Percentiles rank a stretch among this genome's conserved stretches.
These are phyloP conservation scores for Scedosporium boydii DNA, from an alignment of 2,329 filamentous ascomycete genomes.

Conservation along the genomic window DNA sequence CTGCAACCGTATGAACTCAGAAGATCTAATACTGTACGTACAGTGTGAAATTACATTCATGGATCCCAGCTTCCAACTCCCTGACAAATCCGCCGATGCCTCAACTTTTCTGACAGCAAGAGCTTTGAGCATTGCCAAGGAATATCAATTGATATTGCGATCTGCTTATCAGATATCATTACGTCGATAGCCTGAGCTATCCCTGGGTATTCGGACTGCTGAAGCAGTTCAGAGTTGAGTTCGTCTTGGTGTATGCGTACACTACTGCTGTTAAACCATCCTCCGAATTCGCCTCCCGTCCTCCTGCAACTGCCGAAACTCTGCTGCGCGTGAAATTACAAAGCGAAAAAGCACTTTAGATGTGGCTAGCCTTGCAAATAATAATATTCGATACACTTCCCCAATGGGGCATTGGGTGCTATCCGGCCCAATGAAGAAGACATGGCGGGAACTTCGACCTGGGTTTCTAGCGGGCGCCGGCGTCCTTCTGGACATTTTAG, in stretches of 20 bases:
- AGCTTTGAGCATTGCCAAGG: too few relatives aligned
- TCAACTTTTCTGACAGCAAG: too few relatives aligned
- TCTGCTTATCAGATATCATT: too few relatives aligned
- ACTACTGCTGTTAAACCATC: too few relatives aligned
- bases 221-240: neutral
- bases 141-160: too few relatives aligned
- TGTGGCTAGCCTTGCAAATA: neutral
- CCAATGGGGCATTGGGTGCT: neutral
- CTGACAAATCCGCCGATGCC: neutral
- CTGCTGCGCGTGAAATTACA: neutral
- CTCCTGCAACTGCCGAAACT: neutral
- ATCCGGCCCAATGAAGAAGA: neutral
- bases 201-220: too few relatives aligned
- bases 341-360: neutral
- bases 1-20: neutral
- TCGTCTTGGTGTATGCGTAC: too few relatives aligned
- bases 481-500: too few relatives aligned
- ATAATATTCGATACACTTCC: neutral
- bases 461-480: too few relatives aligned
- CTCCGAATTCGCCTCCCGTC: neutral
- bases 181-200: too few relatives aligned
- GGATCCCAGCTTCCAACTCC: neutral
- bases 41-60: neutral
- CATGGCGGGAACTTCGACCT: neutral
- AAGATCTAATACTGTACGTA: neutral